A percentile compares a stretch with the other conserved stretches of the same genome.
Evolutionary conservation across 108 stramenopile species (phyloP).

Genomic region (Fragilaria crotonensis): DNA sequence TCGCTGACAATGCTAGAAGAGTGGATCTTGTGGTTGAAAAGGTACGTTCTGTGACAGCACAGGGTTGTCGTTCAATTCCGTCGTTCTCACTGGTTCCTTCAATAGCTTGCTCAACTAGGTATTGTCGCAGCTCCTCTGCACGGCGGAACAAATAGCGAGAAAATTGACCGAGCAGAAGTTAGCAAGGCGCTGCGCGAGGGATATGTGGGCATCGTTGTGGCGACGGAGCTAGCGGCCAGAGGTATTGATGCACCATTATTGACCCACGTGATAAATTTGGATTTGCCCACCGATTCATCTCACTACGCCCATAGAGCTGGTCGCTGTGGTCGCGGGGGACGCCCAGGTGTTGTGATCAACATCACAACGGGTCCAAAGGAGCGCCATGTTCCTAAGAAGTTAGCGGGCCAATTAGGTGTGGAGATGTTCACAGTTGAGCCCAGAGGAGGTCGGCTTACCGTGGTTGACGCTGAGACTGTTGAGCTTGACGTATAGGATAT

Average conservation of each 20-base stretch:
- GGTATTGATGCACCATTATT: constrained; percentile 82
- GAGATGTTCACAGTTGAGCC: constrained; percentile 64
- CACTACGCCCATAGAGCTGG: constrained; percentile 86
- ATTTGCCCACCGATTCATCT: constrained; percentile 84
- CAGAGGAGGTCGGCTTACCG: constrained; percentile 48
- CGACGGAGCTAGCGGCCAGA: constrained; percentile 84
- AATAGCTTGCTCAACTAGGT: constrained; percentile 50
- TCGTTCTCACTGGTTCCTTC: neutral
- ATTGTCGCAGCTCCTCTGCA: constrained; percentile 79
- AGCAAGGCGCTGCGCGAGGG: constrained; percentile 78
- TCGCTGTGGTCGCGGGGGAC: constrained; percentile 79
- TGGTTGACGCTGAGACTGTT: constrained; percentile 36
- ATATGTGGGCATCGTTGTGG: constrained; percentile 79
- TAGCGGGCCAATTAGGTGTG: constrained; percentile 61
- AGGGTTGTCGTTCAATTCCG: no score
- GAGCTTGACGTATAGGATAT: no score
- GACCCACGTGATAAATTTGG: constrained; percentile 84
- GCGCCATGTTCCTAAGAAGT: constrained; percentile 64
- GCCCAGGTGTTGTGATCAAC: constrained; percentile 82
- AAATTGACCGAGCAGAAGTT: constrained; percentile 82
- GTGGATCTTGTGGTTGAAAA: constrained; percentile 77
- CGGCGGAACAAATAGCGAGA: constrained; percentile 65
- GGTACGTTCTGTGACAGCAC: no score
- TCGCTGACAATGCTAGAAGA: constrained; percentile 72
- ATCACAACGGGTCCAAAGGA: constrained; percentile 61